Base-by-base conservation (phyloP, 306 rosid species). In the Quercus rubra region DNA sequence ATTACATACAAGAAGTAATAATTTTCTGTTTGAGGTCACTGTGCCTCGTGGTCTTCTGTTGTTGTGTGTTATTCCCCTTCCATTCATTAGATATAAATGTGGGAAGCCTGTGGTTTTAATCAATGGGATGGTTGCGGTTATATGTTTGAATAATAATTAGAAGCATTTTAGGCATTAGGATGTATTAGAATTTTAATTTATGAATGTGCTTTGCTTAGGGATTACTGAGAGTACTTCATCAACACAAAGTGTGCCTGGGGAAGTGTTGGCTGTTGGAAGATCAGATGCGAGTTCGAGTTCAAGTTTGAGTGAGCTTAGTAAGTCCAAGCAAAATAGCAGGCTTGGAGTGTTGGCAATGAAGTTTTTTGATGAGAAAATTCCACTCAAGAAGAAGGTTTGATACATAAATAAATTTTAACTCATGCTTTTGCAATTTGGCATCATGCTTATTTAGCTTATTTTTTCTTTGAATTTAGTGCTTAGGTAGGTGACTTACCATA, bases 331-430 rank as follows among this genome's bases (percentile, higher is more conserved):
- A 58, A 74, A 56, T 69, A 75, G 52, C 33, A 77, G 86, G 9
- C 74, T 82, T 21, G 69, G 82, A 79, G 70, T 54, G 9, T 51
- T 74, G 75, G 73, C 70, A 21, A 23, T 71, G 55, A 88, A 74
- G 80, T 81, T 89, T 62, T 87, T 86, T n/a, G 96, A 92, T 77
- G 94, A 88, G 23, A 92, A 78, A 83, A 83, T 86, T 80, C 86
- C 96, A 54, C 55, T 64, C 73, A 92, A 85, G 92, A 89, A 89
- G 85, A 92, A 87, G 99, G 97, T 95, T 81, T 61, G 78, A 12
- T 7, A 30, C 68, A 62, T 78, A 70, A 23, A 73, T 54, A 66
- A 43, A 61, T 6, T 6, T 41, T 81, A 52, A 23, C 58, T 55
- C n/a, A 21, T 51, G 18, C 28, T 13, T 46, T 43, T 54, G 15